Evolutionary conservation across 1,284 basidiomycete species (phyloP).

Genomic region (Cronartium ribicola): DNA sequence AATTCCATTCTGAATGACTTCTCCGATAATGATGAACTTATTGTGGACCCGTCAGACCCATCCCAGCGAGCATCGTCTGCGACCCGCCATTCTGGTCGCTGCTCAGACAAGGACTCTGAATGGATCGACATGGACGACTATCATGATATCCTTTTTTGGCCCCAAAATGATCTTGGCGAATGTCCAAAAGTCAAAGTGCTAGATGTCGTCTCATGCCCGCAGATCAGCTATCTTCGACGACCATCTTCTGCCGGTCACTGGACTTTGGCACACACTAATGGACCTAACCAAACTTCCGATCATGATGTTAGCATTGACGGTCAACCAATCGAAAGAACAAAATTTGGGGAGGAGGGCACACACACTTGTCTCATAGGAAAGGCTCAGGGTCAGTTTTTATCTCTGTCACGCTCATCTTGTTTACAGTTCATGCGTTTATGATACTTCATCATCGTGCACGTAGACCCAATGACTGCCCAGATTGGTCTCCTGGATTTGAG

Average conservation of each 20-base stretch:
- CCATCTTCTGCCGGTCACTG: constrained; percentile 24
- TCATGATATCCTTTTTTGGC: constrained; percentile 47
- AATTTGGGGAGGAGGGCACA: constrained; percentile 81
- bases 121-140: constrained; percentile 51
- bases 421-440: constrained; percentile 29
- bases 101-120: constrained; percentile 44
- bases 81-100: constrained; percentile 3
- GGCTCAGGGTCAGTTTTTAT: constrained; percentile 61
- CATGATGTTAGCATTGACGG: constrained; percentile 52
- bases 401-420: neutral
- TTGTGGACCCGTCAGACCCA: constrained; percentile 18
- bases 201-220: constrained; percentile 37
- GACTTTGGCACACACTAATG: constrained; percentile 1
- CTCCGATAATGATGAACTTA: constrained; percentile 27
- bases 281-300: constrained; percentile 11
- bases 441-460: neutral
- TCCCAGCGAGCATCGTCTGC: neutral
- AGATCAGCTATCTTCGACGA: constrained; percentile 35
- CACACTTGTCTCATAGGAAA: constrained; percentile 79
- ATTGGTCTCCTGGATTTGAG: constrained; percentile 63
- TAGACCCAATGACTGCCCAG: constrained; percentile 68
- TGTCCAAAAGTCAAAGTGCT: constrained; percentile 42
- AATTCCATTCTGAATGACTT: constrained; percentile 38
- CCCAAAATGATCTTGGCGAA: constrained; percentile 44
- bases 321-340: constrained; percentile 53